These are phyloP conservation scores for Nectriaceae sp. DNA, from an alignment of 2,329 filamentous ascomycete genomes.

Conservation along the genomic window DNA sequence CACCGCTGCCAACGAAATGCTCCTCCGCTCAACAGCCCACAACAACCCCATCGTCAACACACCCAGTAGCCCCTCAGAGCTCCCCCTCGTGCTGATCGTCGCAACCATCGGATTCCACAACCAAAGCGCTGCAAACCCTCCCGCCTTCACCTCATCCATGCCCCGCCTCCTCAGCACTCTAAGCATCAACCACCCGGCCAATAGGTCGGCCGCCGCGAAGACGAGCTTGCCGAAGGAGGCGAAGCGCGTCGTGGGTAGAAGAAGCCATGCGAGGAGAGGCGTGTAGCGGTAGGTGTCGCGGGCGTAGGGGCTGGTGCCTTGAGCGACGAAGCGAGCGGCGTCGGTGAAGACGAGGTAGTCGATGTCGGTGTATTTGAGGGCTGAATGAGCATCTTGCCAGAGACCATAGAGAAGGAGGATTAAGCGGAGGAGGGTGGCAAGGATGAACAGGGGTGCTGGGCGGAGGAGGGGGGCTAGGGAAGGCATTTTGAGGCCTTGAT, in stretches of 20 bases:
- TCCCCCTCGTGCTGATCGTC: conserved; percentile 91
- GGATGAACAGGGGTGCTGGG: conserved; percentile 52
- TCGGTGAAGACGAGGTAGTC: conserved; percentile 99
- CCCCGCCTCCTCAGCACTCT: conserved; percentile 39
- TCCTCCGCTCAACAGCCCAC: conserved; percentile 73
- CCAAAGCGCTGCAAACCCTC: conserved; percentile 86
- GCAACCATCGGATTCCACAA: conserved; percentile 97
- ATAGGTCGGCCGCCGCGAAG: conserved; percentile 80
- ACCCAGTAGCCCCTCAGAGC: conserved; percentile 86
- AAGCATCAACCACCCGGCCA: conserved; percentile 78
- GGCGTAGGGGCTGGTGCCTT: conserved; percentile 74
- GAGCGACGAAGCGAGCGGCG: conserved; percentile 74
- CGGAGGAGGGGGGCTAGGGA: conserved; percentile 31
- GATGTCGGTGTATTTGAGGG: conserved; percentile 97
- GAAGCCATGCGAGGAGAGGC: conserved; percentile 86
- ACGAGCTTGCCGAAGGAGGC: conserved; percentile 87
- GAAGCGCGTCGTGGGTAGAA: conserved; percentile 73
- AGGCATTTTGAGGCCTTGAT: conserved; percentile 17
- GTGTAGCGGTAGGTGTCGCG: conserved; percentile 97
- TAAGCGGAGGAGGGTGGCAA: conserved; percentile 66
- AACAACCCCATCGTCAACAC: conserved; percentile 81
- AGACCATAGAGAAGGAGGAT: conserved; percentile 82
- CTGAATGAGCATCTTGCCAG: conserved; percentile 88
- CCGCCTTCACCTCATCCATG: conserved; percentile 56
- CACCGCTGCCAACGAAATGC: conserved; percentile 66